phyloP scores from a whole-genome alignment of 352 stramenopile species.

The Globisporangium cylindrosporum region DNA sequence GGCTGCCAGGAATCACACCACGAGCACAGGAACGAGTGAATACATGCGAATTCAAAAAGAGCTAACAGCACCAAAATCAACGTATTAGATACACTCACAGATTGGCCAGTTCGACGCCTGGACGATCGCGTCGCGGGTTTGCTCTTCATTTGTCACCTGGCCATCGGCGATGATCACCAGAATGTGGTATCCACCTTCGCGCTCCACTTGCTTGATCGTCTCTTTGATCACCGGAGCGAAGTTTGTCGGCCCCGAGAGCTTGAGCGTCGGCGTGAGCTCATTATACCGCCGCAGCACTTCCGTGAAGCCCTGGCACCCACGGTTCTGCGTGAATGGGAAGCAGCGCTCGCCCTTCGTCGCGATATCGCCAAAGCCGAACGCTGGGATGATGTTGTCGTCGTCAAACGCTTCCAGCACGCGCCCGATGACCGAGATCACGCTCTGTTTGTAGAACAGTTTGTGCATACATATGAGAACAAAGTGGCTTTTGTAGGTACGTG shows the following conservation, averaged over 20 bases:
- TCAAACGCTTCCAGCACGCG: slow-evolving; percentile 71
- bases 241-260: slow-evolving; percentile 61
- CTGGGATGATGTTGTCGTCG: slow-evolving; percentile 69
- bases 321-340: slow-evolving; percentile 39
- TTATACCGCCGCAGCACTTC: slow-evolving; percentile 65
- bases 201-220: slow-evolving; percentile 40
- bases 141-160: slow-evolving; percentile 52
- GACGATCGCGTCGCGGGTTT: slow-evolving; percentile 58
- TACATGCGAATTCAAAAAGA: too few species aligned
- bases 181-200: slow-evolving; percentile 68
- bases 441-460: slow-evolving; percentile 24
- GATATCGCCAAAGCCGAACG: slow-evolving; percentile 33
- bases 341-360: slow-evolving; percentile 44
- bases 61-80: too few species aligned
- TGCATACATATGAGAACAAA: background rate
- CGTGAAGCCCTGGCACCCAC: slow-evolving; percentile 50
- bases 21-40: background rate
- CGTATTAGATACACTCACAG: slow-evolving; percentile 25
- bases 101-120: slow-evolving; percentile 66
- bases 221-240: slow-evolving; percentile 72
- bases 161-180: slow-evolving; percentile 74
- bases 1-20: slow-evolving; percentile 8
- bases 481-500: background rate
- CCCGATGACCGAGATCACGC: slow-evolving; percentile 68
- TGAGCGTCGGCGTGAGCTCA: slow-evolving; percentile 47